phyloP scores from a whole-genome alignment of 306 rosid genomes.

The Fragaria iinumae region DNA sequence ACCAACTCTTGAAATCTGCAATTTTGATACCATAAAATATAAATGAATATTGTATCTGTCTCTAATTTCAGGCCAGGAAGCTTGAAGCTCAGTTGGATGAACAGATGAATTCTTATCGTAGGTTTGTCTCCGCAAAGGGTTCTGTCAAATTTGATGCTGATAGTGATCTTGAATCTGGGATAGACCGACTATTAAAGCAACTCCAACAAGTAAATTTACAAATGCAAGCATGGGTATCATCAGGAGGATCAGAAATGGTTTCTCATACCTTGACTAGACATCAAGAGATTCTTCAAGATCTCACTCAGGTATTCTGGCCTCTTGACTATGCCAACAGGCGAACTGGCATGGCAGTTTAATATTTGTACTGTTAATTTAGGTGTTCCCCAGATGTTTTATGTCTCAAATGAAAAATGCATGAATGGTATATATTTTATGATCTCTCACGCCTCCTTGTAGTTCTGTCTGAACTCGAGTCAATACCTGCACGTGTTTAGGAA shows the following conservation, averaged over 20 bases:
- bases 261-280: constrained; percentile 96
- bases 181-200: constrained; percentile 72
- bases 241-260: constrained; percentile 98
- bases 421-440: constrained; percentile 19
- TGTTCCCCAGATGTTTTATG: constrained; percentile 4
- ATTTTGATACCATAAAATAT: background rate
- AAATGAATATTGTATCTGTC: background rate
- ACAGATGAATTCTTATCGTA: constrained; percentile 82
- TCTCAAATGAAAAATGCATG: constrained; percentile 11
- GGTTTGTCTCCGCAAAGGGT: constrained; percentile 73
- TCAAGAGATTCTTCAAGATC: constrained; percentile 97
- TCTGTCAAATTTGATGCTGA: constrained; percentile 63
- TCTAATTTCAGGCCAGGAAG: constrained; percentile 72
- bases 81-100: constrained; percentile 98
- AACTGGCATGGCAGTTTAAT: background rate
- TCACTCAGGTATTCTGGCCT: constrained; percentile 73
- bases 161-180: constrained; percentile 75
- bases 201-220: constrained; percentile 95
- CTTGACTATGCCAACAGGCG: constrained; percentile 1
- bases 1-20: background rate
- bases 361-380: constrained; percentile 1
- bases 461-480: background rate
- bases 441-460: constrained; percentile 5
- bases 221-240: constrained; percentile 97
- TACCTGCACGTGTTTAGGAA: background rate